Percentiles rank a stretch among this genome's conserved stretches.
phyloP scores from a whole-genome alignment of 1,139 yeast species.

The Pichia kudriavzevii region DNA sequence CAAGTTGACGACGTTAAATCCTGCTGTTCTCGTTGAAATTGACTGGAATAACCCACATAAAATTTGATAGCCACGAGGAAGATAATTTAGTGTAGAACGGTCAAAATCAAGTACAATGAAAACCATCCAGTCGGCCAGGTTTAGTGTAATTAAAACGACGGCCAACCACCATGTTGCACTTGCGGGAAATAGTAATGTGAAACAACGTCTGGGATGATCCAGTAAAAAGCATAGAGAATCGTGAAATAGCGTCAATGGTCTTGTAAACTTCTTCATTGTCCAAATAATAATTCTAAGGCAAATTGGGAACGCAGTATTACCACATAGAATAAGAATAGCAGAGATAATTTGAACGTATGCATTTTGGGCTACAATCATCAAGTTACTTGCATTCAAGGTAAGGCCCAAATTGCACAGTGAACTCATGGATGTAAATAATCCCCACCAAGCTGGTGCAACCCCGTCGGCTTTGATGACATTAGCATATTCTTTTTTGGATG shows the following conservation, averaged over 20 bases:
- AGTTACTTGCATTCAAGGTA: slow-evolving; percentile 72
- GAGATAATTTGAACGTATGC: slow-evolving; percentile 57
- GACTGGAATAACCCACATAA: slow-evolving; percentile 87
- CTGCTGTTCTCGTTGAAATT: slow-evolving; percentile 89
- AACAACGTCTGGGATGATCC: slow-evolving; percentile 96
- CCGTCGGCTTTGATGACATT: slow-evolving; percentile 44
- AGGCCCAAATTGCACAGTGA: slow-evolving; percentile 79
- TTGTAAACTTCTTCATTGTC: slow-evolving; percentile 62
- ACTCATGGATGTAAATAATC: slow-evolving; percentile 69
- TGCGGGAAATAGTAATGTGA: slow-evolving; percentile 83
- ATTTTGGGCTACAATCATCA: slow-evolving; percentile 56
- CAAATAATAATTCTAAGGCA: slow-evolving; percentile 73
- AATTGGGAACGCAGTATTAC: slow-evolving; percentile 91
- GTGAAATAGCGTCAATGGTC: slow-evolving; percentile 52
- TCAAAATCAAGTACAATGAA: slow-evolving; percentile 72
- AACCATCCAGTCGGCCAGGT: slow-evolving; percentile 68
- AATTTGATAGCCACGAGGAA: slow-evolving; percentile 62
- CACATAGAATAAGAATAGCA: slow-evolving; percentile 70
- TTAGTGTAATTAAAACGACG: slow-evolving; percentile 60
- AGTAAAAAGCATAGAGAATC: slow-evolving; percentile 81
- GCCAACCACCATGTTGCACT: slow-evolving; percentile 95
- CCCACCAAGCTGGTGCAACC: slow-evolving; percentile 84
- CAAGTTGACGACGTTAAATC: slow-evolving; percentile 67
- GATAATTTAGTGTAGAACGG: slow-evolving; percentile 37
- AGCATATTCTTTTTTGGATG: slow-evolving; percentile 35